Conservation (phyloP, 2,329 filamentous ascomycete species). For the Aspergillus chevalieri region DNA sequence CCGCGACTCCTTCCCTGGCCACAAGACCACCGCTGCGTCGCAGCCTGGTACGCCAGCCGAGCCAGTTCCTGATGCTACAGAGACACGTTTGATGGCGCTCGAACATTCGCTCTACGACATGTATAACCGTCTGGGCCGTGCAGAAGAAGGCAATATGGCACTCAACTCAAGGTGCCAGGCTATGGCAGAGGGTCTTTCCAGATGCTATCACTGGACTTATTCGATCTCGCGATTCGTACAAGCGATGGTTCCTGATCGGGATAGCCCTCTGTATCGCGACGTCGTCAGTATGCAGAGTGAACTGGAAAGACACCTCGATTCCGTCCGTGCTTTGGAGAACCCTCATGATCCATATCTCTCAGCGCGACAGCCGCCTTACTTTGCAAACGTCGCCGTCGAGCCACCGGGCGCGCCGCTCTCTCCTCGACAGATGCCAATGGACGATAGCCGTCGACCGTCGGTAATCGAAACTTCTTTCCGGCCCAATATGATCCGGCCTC, state of each 20-base stretch:
- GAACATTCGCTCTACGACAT: slow-evolving; percentile 82
- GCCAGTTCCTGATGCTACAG: slow-evolving; percentile 70
- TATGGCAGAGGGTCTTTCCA: slow-evolving; percentile 71
- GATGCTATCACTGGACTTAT: slow-evolving; percentile 73
- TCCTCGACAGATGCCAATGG: slow-evolving; percentile 77
- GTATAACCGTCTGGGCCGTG: slow-evolving; percentile 66
- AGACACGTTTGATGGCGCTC: slow-evolving; percentile 66
- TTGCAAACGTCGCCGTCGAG: slow-evolving; percentile 56
- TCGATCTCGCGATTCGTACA: slow-evolving; percentile 73
- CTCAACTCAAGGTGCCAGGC: slow-evolving; percentile 76
- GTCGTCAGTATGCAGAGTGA: slow-evolving; percentile 57
- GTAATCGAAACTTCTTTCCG: slow-evolving; percentile 54
- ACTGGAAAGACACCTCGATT: slow-evolving; percentile 56
- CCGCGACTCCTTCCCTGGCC: slow-evolving; percentile 75
- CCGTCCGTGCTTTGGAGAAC: slow-evolving; percentile 50
- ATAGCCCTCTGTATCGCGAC: slow-evolving; percentile 74
- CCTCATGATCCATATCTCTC: slow-evolving; percentile 62
- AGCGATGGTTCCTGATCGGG: slow-evolving; percentile 65
- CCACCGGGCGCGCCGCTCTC: slow-evolving; percentile 71
- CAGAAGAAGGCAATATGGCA: slow-evolving; percentile 74
- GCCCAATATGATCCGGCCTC: slow-evolving; percentile 65
- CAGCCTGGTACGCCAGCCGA: slow-evolving; percentile 83
- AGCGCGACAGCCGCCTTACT: slow-evolving; percentile 57
- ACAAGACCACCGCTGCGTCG: slow-evolving; percentile 65
- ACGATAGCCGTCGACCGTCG: slow-evolving; percentile 70